Conservation (phyloP, 768 basidiomycete species). For the Crassisporium funariophilum region DNA sequence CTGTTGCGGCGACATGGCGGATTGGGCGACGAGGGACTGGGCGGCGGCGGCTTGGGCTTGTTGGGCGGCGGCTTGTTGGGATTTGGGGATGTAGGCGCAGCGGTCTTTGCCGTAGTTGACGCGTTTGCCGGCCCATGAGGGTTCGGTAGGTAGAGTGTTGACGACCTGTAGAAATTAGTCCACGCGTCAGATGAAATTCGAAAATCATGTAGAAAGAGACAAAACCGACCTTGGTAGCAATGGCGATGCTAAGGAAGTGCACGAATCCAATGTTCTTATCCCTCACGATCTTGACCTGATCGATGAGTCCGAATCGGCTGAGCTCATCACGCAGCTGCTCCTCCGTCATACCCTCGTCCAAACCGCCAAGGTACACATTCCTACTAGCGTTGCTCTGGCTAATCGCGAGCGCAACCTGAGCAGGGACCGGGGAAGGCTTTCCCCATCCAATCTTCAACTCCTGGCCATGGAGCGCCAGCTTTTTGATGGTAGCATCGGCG, state of each 20-base stretch:
- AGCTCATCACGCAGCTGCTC: constrained; percentile 91
- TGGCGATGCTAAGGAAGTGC: constrained; percentile 93
- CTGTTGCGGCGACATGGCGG: constrained; percentile 35
- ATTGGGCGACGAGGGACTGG: constrained; percentile 68
- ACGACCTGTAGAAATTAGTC: constrained; percentile 74
- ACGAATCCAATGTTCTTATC: constrained; percentile 99
- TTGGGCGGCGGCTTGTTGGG: constrained; percentile 86
- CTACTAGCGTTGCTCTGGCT: constrained; percentile 90
- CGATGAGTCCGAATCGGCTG: constrained; percentile 91
- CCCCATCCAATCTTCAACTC: constrained; percentile 99
- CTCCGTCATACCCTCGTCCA: constrained; percentile 90
- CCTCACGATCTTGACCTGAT: constrained; percentile 98
- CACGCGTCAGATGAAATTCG: constrained; percentile 5
- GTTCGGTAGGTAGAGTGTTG: constrained; percentile 87
- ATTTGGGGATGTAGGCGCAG: constrained; percentile 96
- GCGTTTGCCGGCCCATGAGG: constrained; percentile 92
- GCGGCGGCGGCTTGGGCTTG: constrained; percentile 88
- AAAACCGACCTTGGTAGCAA: constrained; percentile 85
- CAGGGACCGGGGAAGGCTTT: constrained; percentile 87
- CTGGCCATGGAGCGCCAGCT: constrained; percentile 88
- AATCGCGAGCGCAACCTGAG: constrained; percentile 85
- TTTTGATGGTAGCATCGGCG: constrained; percentile 95
- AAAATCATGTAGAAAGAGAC: constrained; percentile 6
- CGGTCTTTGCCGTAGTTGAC: constrained; percentile 99
- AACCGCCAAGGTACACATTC: constrained; percentile 94